Evolutionary conservation across 2,329 filamentous ascomycete species (phyloP).

Genomic region (Boeremia exigua): DNA sequence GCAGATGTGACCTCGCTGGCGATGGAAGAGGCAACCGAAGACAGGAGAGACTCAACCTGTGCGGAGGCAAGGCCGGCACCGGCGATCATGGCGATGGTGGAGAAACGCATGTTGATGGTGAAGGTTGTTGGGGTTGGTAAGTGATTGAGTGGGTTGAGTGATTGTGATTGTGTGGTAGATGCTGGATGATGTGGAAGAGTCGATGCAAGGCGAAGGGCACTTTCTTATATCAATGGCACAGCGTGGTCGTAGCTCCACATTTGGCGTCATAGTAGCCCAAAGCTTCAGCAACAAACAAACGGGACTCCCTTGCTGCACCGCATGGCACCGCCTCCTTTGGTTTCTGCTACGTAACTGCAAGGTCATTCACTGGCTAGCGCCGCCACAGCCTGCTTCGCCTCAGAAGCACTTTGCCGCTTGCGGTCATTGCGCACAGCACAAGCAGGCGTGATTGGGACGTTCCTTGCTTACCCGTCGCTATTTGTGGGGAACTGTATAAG

Average conservation of each 20-base stretch:
- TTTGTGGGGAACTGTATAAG: constrained; percentile 13
- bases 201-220: constrained; percentile 20
- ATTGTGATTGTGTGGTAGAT: constrained; percentile 20
- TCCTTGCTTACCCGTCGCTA: constrained; percentile 25
- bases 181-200: constrained; percentile 13
- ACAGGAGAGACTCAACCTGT: constrained; percentile 36
- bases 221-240: constrained; percentile 27
- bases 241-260: constrained; percentile 18
- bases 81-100: constrained; percentile 38
- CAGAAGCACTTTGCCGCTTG: constrained; percentile 19
- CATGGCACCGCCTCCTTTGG: constrained; percentile 33
- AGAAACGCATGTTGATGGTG: constrained; percentile 45
- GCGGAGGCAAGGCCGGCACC: constrained; percentile 38
- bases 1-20: constrained; percentile 16
- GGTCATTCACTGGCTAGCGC: constrained; percentile 26
- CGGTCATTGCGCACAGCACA: constrained; percentile 18
- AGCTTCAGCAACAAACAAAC: constrained; percentile 34
- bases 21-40: constrained; percentile 29
- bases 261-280: constrained; percentile 22
- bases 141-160: constrained; percentile 13
- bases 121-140: constrained; percentile 9
- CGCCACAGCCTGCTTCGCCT: constrained; percentile 27
- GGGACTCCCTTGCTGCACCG: constrained; percentile 21
- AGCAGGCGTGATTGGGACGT: constrained; percentile 21
- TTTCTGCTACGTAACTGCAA: constrained; percentile 30